These are phyloP conservation scores for Collybia nuda DNA, from an alignment of 768 basidiomycete genomes.

Conservation along the genomic window DNA sequence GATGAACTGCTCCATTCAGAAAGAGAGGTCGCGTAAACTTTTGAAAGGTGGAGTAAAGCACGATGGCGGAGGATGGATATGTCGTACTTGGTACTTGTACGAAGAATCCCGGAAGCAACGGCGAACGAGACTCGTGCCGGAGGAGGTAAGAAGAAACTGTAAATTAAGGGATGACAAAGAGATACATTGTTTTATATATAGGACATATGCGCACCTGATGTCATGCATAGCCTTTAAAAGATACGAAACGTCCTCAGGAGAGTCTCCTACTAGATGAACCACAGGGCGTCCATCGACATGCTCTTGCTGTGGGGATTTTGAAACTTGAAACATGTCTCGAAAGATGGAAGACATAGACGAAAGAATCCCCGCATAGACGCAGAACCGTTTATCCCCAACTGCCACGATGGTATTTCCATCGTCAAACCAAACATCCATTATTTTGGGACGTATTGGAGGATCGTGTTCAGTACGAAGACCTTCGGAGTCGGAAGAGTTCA, in stretches of 20 bases:
- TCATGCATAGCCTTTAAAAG: constrained; percentile 9
- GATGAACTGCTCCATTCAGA: background rate
- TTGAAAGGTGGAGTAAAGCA: constrained; percentile 4
- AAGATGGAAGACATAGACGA: background rate
- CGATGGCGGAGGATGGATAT: constrained; percentile 6
- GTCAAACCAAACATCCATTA: constrained; percentile 4
- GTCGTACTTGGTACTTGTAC: constrained; percentile 9
- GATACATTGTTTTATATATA: background rate
- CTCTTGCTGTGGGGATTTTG: background rate
- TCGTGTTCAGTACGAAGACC: too few relatives aligned
- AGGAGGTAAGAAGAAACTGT: constrained; percentile 7
- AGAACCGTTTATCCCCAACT: background rate
- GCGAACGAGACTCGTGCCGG: background rate
- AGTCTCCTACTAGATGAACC: background rate
- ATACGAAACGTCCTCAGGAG: constrained; percentile 3
- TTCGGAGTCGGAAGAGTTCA: too few relatives aligned
- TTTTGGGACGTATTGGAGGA: too few relatives aligned
- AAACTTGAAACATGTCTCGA: constrained; percentile 5
- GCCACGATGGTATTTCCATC: constrained; percentile 2
- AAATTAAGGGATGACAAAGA: background rate
- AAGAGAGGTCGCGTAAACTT: constrained; percentile 3
- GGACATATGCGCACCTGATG: constrained; percentile 1
- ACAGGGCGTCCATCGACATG: background rate
- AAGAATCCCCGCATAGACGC: constrained; percentile 2
- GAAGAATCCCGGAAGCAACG: constrained; percentile 4